Conservation (phyloP, 768 basidiomycete genomes). For the Candolleomyces aberdarensis region DNA sequence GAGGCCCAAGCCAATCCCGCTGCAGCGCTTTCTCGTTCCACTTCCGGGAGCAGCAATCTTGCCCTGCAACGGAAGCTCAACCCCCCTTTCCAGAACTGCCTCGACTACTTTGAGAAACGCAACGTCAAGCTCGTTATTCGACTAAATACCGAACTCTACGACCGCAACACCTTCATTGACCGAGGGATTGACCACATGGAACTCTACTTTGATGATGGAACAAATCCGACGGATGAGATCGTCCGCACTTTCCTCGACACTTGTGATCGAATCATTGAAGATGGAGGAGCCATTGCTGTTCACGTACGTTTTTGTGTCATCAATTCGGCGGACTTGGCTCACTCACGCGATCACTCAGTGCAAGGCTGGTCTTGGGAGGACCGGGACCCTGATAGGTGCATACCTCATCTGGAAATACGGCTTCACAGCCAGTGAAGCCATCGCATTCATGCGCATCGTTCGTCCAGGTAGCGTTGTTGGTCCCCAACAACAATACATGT, state of each 20-base stretch:
- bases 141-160: slow-evolving; percentile 90
- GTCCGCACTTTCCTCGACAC: slow-evolving; percentile 88
- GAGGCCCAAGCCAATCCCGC: slow-evolving; percentile 23
- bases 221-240: slow-evolving; percentile 95
- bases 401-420: slow-evolving; percentile 99
- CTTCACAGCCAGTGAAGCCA: slow-evolving; percentile 93
- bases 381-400: slow-evolving; percentile 95
- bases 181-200: slow-evolving; percentile 87
- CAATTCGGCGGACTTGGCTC: slow-evolving; percentile 11
- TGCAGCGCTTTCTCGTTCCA: slow-evolving; percentile 21
- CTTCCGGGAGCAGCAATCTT: slow-evolving; percentile 36
- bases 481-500: slow-evolving; percentile 93
- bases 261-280: slow-evolving; percentile 73
- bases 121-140: slow-evolving; percentile 90
- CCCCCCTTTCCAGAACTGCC: slow-evolving; percentile 81
- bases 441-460: slow-evolving; percentile 97
- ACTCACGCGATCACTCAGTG: slow-evolving; percentile 48
- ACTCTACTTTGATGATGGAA: slow-evolving; percentile 97
- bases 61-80: slow-evolving; percentile 78
- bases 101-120: slow-evolving; percentile 88
- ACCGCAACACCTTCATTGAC: slow-evolving; percentile 74
- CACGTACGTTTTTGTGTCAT: slow-evolving; percentile 54
- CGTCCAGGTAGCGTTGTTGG: slow-evolving; percentile 93
- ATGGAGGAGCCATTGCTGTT: slow-evolving; percentile 81
- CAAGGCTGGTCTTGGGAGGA: slow-evolving; percentile 95